Evolutionary conservation across 306 rosid genomes (phyloP), one percentile per base, ranked within the genome.

Genomic region (Trifolium dubium): DNA sequence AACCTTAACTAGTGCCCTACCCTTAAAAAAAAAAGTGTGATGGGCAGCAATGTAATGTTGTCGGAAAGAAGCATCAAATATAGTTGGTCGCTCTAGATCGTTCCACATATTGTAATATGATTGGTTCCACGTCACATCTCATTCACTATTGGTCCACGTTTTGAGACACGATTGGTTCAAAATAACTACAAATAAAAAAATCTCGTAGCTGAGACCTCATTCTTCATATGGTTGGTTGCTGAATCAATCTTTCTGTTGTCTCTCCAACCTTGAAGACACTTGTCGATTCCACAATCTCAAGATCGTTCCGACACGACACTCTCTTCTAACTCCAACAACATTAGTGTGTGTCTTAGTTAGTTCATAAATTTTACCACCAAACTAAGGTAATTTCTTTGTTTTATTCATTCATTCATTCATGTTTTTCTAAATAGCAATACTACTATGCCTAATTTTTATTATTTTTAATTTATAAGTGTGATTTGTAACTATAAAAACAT

Each of bases 61-160:
- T 89, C 90, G 86, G 88, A 89, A 82, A 84, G 80, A 6, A 41
- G 8, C 56, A 81, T 39, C 64, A 8, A 53, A 46, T 77, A 92
- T 70, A 6, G 19, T 2, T 12, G 41, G 11, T 5, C 19, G 41
- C 19, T 5, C 19, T 5, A 65, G n/a, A 82, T 79, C 15, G 2
- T 8, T 6, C 83, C 96, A 93, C 80, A 9, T 85, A 64, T 4
- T 85, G 0, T 0, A 0, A 0, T 4, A 0, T 4, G 2, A 89
- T 76, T 86, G 92, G 93, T 0, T 0, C 0, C 0, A 18, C 0
- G 49, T 88, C 90, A 67, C 83, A 58, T 88, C 90, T 29, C 8
- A 0, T 1, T 34, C 1, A 0, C 4, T 1, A 88, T 88, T 89
- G 87, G 86, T 2, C 91, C 98, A 93, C 97, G 90, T 91, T 66